Evolutionary conservation across 2,329 filamentous ascomycete genomes (phyloP).

Genomic region (Cladophialophora psammophila): DNA sequence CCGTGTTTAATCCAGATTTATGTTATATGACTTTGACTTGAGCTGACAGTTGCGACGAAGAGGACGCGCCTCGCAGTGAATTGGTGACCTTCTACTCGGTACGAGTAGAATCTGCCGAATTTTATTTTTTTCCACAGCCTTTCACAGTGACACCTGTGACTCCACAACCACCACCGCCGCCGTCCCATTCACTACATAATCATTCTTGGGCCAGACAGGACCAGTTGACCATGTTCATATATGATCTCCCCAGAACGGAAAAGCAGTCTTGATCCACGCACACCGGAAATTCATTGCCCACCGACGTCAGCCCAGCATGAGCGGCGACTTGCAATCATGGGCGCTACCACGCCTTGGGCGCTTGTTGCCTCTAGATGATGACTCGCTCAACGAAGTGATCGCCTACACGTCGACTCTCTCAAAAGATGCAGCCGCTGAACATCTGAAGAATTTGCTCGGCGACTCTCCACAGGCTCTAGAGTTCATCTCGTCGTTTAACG

Average conservation of each 20-base stretch:
- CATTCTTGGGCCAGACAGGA: not conserved
- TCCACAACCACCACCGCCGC: not conserved
- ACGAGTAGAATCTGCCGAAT: not conserved
- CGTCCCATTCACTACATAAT: not conserved
- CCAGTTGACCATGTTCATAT: not conserved
- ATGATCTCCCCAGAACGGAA: not conserved
- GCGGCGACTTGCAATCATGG: conserved; percentile 59
- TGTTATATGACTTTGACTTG: not conserved
- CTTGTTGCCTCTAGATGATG: conserved; percentile 83
- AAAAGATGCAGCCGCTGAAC: conserved; percentile 77
- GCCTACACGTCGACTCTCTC: conserved; percentile 80
- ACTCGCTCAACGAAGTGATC: conserved; percentile 82
- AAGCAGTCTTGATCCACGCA: not conserved
- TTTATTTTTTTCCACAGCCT: not conserved
- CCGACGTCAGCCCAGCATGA: conserved; percentile 39
- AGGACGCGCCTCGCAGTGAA: not conserved
- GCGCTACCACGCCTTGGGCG: conserved; percentile 75
- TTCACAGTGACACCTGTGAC: not conserved
- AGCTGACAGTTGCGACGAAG: not conserved
- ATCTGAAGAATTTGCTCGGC: conserved; percentile 87
- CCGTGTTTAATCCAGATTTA: not conserved
- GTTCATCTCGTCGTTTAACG: conserved; percentile 78
- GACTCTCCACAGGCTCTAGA: conserved; percentile 78
- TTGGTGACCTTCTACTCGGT: not conserved
- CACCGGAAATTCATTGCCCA: not conserved